Conservation (phyloP, 176 grass and related monocot genomes). For the Eragrostis nindensis region DNA sequence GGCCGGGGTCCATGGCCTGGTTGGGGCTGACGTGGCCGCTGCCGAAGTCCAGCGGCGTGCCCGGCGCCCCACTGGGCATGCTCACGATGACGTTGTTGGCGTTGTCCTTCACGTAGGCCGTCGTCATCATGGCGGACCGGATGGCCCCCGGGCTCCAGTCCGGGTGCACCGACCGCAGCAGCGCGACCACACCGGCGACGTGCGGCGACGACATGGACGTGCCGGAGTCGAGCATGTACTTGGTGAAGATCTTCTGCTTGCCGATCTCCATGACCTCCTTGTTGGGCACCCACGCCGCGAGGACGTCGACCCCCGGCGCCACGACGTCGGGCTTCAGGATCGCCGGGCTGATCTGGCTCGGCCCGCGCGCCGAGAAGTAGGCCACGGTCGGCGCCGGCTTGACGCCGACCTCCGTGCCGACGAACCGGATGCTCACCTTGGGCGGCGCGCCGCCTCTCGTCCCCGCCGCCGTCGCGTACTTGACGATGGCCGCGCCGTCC, state of each 20-base stretch:
- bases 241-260: conserved; percentile 16
- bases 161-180: conserved; percentile 58
- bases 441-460: neutral
- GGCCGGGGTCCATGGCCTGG: conserved; percentile 63
- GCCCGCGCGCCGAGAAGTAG: conserved; percentile 77
- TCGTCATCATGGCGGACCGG: conserved; percentile 88
- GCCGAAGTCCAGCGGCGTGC: conserved; percentile 70
- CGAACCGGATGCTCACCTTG: conserved; percentile 55
- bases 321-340: conserved; percentile 88
- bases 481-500: conserved; percentile 57
- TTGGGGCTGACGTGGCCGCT: conserved; percentile 69
- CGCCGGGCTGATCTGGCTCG: conserved; percentile 49
- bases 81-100: conserved; percentile 31
- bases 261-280: conserved; percentile 46
- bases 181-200: conserved; percentile 62
- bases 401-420: conserved; percentile 51
- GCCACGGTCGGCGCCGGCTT: conserved; percentile 70
- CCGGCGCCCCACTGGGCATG: conserved; percentile 25
- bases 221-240: conserved; percentile 69
- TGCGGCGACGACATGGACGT: conserved; percentile 88
- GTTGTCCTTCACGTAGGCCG: conserved; percentile 68
- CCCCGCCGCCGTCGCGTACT: conserved; percentile 17
- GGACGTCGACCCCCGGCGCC: conserved; percentile 71
- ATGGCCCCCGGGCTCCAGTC: conserved; percentile 70
- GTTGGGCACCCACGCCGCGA: conserved; percentile 79